Conservation (phyloP, 108 stramenopile species). For the Pseudonitzschia delicatissima region DNA sequence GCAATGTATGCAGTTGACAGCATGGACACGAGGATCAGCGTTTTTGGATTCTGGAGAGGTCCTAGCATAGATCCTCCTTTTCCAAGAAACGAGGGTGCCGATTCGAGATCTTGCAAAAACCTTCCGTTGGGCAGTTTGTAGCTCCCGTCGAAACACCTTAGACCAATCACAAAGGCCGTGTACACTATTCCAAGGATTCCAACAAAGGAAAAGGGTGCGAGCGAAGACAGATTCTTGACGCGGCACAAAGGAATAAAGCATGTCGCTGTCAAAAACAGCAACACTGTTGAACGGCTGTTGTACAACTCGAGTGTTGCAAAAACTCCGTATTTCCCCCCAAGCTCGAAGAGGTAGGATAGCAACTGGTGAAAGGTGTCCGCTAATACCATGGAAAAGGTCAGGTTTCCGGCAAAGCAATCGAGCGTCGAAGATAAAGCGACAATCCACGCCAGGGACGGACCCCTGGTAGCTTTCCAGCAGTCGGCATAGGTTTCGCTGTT, state of each 20-base stretch:
- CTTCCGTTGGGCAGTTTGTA: slow-evolving; percentile 43
- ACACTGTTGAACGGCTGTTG: slow-evolving; percentile 23
- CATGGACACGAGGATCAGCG: slow-evolving; percentile 87
- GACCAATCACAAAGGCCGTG: slow-evolving; percentile 69
- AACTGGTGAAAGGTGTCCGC: slow-evolving; percentile 69
- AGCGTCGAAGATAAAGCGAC: neutral
- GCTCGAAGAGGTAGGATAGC: slow-evolving; percentile 28
- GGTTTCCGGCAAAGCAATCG: slow-evolving; percentile 64
- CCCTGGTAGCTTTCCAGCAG: slow-evolving; percentile 34
- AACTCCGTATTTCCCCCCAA: neutral
- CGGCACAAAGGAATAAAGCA: slow-evolving; percentile 88
- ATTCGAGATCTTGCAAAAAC: slow-evolving; percentile 11
- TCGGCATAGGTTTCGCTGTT: slow-evolving; percentile 16
- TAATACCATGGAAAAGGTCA: slow-evolving; percentile 88
- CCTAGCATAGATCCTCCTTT: neutral
- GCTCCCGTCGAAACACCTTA: slow-evolving; percentile 64
- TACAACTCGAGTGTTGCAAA: neutral
- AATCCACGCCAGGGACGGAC: slow-evolving; percentile 60
- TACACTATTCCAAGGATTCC: slow-evolving; percentile 86
- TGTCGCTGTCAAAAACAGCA: slow-evolving; percentile 58
- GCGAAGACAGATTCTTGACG: slow-evolving; percentile 65
- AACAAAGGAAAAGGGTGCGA: slow-evolving; percentile 86
- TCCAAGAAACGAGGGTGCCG: neutral
- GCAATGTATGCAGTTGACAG: slow-evolving; percentile 90
- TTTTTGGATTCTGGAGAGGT: slow-evolving; percentile 21